These are phyloP conservation scores for Trichosporon asahii DNA, from an alignment of 1,284 basidiomycete species.

Conservation along the genomic window DNA sequence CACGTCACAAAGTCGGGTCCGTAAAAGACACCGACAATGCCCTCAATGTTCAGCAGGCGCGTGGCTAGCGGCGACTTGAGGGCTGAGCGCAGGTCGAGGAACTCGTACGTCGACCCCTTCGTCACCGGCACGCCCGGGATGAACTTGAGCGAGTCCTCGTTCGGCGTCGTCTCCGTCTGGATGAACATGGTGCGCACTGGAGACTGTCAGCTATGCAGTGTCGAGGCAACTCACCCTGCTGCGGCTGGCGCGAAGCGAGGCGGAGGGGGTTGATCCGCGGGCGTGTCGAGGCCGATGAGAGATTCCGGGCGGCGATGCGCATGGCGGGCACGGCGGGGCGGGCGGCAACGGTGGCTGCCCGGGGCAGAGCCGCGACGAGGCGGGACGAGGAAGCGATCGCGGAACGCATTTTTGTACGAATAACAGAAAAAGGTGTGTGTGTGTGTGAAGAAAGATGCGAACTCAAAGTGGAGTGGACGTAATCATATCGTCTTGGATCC, in stretches of 20 bases:
- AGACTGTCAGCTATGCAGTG: not conserved
- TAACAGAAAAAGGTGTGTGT: not conserved
- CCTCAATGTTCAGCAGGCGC: constrained; percentile 87
- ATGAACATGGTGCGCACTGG: constrained; percentile 92
- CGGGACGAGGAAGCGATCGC: constrained; percentile 4
- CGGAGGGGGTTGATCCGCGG: not conserved
- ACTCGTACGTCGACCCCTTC: constrained; percentile 79
- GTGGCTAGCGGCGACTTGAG: constrained; percentile 86
- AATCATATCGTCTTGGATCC: not conserved
- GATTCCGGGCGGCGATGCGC: not conserved
- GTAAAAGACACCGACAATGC: constrained; percentile 84
- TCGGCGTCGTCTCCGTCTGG: constrained; percentile 94
- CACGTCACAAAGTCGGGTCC: constrained; percentile 98
- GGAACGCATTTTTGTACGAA: not conserved
- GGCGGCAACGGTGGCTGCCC: constrained; percentile 2
- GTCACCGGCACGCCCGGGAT: constrained; percentile 85
- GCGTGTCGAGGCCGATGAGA: not conserved
- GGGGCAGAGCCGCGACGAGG: constrained; percentile 11
- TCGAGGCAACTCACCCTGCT: not conserved
- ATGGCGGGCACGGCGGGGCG: not conserved
- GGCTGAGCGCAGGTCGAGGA: constrained; percentile 80
- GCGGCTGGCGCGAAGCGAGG: not conserved
- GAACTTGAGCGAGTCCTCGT: constrained; percentile 96
- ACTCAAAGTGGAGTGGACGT: constrained; percentile 7
- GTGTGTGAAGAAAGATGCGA: not conserved